A percentile compares a stretch with the other conserved stretches of the same genome.
These are phyloP conservation scores for Venturia pyrina DNA, from an alignment of 2,329 filamentous ascomycete genomes.

Conservation along the genomic window DNA sequence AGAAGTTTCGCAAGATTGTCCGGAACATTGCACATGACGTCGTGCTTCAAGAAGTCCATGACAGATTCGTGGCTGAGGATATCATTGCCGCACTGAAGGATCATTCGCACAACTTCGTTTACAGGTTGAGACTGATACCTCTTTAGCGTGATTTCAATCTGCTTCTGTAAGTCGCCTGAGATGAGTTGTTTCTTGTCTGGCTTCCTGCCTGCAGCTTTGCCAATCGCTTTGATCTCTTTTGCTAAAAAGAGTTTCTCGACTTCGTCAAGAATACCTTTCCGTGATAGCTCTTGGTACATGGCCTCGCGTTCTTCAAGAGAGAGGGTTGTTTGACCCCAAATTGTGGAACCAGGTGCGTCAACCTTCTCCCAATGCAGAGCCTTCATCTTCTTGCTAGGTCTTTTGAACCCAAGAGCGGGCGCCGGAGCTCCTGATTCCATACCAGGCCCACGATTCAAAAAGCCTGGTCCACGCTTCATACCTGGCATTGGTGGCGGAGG, in stretches of 20 bases:
- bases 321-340: slow-evolving; percentile 76
- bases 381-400: slow-evolving; percentile 99
- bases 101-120: slow-evolving; percentile 81
- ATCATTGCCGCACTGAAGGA: slow-evolving; percentile 88
- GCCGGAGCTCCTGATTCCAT: slow-evolving; percentile 46
- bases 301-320: slow-evolving; percentile 87
- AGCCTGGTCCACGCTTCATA: slow-evolving; percentile 52
- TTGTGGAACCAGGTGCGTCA: slow-evolving; percentile 79
- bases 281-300: slow-evolving; percentile 86
- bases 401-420: slow-evolving; percentile 64
- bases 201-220: slow-evolving; percentile 58
- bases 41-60: slow-evolving; percentile 92
- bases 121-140: slow-evolving; percentile 81
- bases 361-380: slow-evolving; percentile 99
- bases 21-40: slow-evolving; percentile 84
- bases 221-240: slow-evolving; percentile 87
- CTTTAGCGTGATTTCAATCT: slow-evolving; percentile 83
- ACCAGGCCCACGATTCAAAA: slow-evolving; percentile 42
- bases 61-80: slow-evolving; percentile 83
- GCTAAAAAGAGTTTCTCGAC: slow-evolving; percentile 96
- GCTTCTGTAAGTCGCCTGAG: slow-evolving; percentile 77
- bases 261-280: slow-evolving; percentile 92
- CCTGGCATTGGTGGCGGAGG: slow-evolving; percentile 55
- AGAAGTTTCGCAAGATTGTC: slow-evolving; percentile 86
- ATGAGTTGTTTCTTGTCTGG: slow-evolving; percentile 98